These are phyloP conservation scores for Mollisia scopiformis DNA, from an alignment of 2,329 filamentous ascomycete species.

Conservation along the genomic window DNA sequence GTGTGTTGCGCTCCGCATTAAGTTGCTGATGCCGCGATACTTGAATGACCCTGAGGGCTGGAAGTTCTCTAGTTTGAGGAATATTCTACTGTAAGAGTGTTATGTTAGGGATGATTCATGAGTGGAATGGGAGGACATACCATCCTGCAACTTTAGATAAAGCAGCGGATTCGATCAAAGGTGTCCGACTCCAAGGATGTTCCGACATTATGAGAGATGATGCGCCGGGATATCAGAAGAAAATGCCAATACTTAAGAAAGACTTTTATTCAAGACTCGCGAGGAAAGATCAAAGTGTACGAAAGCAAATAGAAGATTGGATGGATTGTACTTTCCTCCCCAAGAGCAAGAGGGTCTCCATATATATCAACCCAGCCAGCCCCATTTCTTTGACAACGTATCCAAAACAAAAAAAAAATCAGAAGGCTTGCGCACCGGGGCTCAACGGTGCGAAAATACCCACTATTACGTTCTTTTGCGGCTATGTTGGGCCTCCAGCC, in stretches of 20 bases:
- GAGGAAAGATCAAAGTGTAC: too few relatives aligned
- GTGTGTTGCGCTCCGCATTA: slow-evolving; percentile 56
- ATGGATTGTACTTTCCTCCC: too few relatives aligned
- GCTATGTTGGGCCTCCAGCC: too few relatives aligned
- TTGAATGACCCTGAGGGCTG: slow-evolving; percentile 88
- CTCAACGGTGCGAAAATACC: too few relatives aligned
- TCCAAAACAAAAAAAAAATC: too few relatives aligned
- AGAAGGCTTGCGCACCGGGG: too few relatives aligned
- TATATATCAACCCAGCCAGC: too few relatives aligned
- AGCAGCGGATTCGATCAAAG: slow-evolving; percentile 27
- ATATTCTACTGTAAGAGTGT: slow-evolving; percentile 59
- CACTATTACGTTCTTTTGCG: too few relatives aligned
- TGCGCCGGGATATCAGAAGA: neutral
- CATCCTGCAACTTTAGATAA: slow-evolving; percentile 33
- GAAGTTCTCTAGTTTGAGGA: slow-evolving; percentile 83
- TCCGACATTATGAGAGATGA: slow-evolving; percentile 15
- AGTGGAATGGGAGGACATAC: slow-evolving; percentile 13
- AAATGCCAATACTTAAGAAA: neutral
- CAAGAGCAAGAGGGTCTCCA: too few relatives aligned
- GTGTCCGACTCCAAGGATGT: slow-evolving; percentile 31
- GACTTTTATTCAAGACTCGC: neutral
- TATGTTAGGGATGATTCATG: neutral
- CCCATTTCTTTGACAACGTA: too few relatives aligned
- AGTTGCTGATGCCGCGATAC: slow-evolving; percentile 73
- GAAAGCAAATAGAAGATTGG: too few relatives aligned